Evolutionary conservation across 371 early-diverging fungal species (phyloP).

Genomic region (Actinomortierella wolfii): DNA sequence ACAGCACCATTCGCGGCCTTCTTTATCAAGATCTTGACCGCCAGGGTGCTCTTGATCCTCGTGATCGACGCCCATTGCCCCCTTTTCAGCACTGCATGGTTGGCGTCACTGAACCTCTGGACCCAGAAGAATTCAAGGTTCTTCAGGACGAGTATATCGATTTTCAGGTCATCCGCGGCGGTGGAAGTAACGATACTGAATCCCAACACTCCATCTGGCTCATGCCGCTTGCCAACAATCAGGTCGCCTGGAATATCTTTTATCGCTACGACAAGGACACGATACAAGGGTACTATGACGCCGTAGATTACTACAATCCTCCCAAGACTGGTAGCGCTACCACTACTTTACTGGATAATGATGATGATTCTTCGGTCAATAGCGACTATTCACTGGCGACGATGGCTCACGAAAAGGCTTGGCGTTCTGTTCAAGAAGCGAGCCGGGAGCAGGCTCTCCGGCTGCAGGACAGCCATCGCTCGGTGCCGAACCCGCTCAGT

Average conservation of each 20-base stretch:
- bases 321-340: too few relatives aligned
- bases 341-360: too few relatives aligned
- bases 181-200: slow-evolving; percentile 7
- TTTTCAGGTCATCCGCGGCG: slow-evolving; percentile 13
- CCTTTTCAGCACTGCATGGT: slow-evolving; percentile 41
- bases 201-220: slow-evolving; percentile 6
- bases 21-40: slow-evolving; percentile 22
- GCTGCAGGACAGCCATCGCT: not conserved
- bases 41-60: slow-evolving; percentile 19
- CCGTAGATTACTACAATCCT: too few relatives aligned
- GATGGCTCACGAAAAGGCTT: not conserved
- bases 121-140: slow-evolving; percentile 29
- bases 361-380: too few relatives aligned
- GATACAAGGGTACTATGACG: slow-evolving; percentile 3
- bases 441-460: slow-evolving; percentile 3
- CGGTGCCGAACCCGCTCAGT: slow-evolving; percentile 9
- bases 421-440: not conserved
- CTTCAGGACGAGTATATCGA: slow-evolving; percentile 26
- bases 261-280: slow-evolving; percentile 3
- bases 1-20: slow-evolving; percentile 23
- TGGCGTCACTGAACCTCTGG: slow-evolving; percentile 39
- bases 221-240: slow-evolving; percentile 36
- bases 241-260: slow-evolving; percentile 21
- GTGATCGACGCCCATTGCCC: slow-evolving; percentile 30
- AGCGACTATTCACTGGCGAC: not conserved